Percentiles rank a stretch among this genome's conserved stretches.
Evolutionary conservation across 73 alveolate genomes (phyloP).

Genomic region (Halteria grandinella): DNA sequence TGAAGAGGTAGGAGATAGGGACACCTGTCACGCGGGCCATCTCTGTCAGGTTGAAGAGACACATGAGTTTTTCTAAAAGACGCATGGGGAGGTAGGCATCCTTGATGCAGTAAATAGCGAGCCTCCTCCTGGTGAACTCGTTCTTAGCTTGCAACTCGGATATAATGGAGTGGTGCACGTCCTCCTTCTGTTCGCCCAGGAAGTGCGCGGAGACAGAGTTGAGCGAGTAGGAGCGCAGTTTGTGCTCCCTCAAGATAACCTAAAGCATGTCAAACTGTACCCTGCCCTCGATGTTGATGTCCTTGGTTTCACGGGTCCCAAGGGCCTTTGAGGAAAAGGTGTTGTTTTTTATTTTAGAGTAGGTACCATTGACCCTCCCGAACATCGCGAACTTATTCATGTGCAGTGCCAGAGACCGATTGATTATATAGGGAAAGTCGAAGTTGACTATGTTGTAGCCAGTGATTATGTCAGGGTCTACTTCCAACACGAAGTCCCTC

Average conservation of each 20-base stretch:
- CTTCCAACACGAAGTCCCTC: slow-evolving; percentile 85
- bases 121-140: slow-evolving; percentile 92
- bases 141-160: slow-evolving; percentile 63
- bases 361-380: slow-evolving; percentile 75
- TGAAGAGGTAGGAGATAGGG: slow-evolving; percentile 81
- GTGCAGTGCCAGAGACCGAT: slow-evolving; percentile 88
- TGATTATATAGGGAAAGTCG: slow-evolving; percentile 95
- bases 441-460: slow-evolving; percentile 99
- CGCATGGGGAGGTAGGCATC: slow-evolving; percentile 96
- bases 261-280: slow-evolving; percentile 97
- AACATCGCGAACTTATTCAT: slow-evolving; percentile 80
- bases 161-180: slow-evolving; percentile 90
- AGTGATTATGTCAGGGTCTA: slow-evolving; percentile 99
- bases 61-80: slow-evolving; percentile 94
- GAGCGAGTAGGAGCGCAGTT: slow-evolving; percentile 96
- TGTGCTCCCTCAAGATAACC: slow-evolving; percentile 97
- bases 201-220: slow-evolving; percentile 97
- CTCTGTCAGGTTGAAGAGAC: slow-evolving; percentile 94
- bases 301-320: slow-evolving; percentile 97
- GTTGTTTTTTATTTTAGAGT: slow-evolving; percentile 84
- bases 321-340: slow-evolving; percentile 93
- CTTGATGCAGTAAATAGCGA: slow-evolving; percentile 98
- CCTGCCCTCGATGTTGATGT: slow-evolving; percentile 95
- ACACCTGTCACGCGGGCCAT: slow-evolving; percentile 99
- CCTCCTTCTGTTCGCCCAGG: slow-evolving; percentile 99